Conservation (phyloP, 75 land plant genomes). For the Cunninghamia lanceolata region DNA sequence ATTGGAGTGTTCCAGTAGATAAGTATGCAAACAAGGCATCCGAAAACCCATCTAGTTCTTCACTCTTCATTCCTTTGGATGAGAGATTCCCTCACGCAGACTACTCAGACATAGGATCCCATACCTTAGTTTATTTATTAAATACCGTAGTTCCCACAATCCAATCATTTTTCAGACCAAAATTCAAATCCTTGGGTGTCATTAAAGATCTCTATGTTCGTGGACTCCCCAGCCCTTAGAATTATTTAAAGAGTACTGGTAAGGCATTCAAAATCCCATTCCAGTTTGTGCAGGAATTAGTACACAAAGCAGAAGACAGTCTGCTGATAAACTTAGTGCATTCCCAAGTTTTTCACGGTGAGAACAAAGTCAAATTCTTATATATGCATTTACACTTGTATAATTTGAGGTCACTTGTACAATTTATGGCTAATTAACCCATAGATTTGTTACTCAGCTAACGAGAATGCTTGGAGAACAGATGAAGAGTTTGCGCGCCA, state of each 20-base stretch:
- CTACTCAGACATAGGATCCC: constrained; percentile 24
- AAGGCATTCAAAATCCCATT: neutral
- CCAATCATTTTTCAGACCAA: no score
- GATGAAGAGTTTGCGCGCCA: constrained; percentile 58
- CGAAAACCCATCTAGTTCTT: constrained; percentile 24
- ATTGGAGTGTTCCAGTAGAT: no score
- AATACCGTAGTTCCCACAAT: constrained; percentile 22
- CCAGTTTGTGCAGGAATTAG: neutral
- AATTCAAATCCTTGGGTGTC: no score
- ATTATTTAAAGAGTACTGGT: neutral
- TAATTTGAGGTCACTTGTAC: no score
- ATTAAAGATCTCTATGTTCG: no score
- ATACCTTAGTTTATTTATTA: constrained; percentile 12
- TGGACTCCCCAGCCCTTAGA: neutral
- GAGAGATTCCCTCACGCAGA: no score
- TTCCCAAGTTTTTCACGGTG: neutral
- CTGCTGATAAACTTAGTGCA: neutral
- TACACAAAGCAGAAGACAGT: neutral
- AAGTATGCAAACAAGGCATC: no score
- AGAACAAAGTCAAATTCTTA: neutral
- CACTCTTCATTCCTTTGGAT: constrained; percentile 32
- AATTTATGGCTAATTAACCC: neutral
- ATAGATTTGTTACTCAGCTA: neutral
- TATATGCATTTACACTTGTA: neutral
- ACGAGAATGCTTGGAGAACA: constrained; percentile 34